phyloP scores from a whole-genome alignment of 148 eudicot genomes.

The Chenopodium suecicum region DNA sequence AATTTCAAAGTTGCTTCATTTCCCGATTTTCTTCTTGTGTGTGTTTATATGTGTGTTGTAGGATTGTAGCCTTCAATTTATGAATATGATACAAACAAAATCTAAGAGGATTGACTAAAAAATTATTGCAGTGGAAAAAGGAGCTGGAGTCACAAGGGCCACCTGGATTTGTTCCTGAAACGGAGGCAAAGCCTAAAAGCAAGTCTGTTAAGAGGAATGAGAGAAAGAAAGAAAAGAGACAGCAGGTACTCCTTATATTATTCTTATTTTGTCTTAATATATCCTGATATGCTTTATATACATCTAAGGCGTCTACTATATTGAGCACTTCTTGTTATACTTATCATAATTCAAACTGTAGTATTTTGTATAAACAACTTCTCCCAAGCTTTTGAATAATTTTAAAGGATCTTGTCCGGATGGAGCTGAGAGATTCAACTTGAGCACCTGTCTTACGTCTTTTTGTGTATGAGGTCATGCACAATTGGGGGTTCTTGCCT shows the following conservation, averaged over 20 bases:
- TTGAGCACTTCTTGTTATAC: neutral
- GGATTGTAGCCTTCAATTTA: neutral
- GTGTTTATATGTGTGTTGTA: neutral
- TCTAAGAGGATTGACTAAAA: neutral
- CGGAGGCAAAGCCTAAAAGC: slow-evolving; percentile 60
- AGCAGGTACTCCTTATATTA: slow-evolving; percentile 25
- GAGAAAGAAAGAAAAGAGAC: slow-evolving; percentile 81
- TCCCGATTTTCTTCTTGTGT: neutral
- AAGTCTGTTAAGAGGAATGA: slow-evolving; percentile 85
- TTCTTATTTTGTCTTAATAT: neutral
- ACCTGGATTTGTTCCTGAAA: slow-evolving; percentile 69
- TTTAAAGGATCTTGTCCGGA: neutral
- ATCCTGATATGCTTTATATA: neutral
- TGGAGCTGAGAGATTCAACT: neutral
- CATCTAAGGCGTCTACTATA: neutral
- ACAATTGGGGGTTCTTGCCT: too few relatives aligned
- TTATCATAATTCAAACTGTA: neutral
- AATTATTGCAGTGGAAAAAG: slow-evolving; percentile 63
- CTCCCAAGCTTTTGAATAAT: neutral
- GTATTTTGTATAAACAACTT: neutral
- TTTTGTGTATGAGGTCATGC: neutral
- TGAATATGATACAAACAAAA: neutral
- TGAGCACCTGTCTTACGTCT: neutral
- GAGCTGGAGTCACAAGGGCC: slow-evolving; percentile 73
- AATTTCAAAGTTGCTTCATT: neutral